Percentiles rank a stretch among this genome's conserved stretches.
These are phyloP conservation scores for Ceratocystis albifundus DNA, from an alignment of 2,329 filamentous ascomycete species.

Conservation along the genomic window DNA sequence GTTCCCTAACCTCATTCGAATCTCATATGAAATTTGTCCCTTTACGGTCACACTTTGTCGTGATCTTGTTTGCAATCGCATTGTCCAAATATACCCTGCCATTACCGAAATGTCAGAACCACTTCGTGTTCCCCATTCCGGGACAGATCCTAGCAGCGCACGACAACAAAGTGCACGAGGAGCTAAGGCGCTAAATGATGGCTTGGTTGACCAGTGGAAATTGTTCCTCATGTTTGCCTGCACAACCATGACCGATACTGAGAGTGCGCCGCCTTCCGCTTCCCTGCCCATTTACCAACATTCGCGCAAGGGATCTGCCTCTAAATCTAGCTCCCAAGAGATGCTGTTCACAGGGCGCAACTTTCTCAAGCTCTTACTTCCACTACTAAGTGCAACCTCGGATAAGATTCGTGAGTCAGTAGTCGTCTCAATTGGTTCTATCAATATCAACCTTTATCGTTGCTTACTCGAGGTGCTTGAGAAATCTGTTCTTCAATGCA, in stretches of 20 bases:
- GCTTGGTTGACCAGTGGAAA: slow-evolving; percentile 95
- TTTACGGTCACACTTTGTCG: slow-evolving; percentile 83
- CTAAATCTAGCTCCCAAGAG: slow-evolving; percentile 52
- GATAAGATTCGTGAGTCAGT: slow-evolving; percentile 78
- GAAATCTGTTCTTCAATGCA: slow-evolving; percentile 72
- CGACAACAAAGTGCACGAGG: slow-evolving; percentile 40
- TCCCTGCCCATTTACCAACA: slow-evolving; percentile 47
- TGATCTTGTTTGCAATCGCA: slow-evolving; percentile 82
- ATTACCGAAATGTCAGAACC: slow-evolving; percentile 71
- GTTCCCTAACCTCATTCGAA: slow-evolving; percentile 85
- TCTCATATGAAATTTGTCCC: slow-evolving; percentile 81
- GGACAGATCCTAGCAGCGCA: slow-evolving; percentile 46
- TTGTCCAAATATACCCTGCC: slow-evolving; percentile 82
- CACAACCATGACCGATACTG: slow-evolving; percentile 79
- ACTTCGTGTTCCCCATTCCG: slow-evolving; percentile 52
- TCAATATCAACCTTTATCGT: slow-evolving; percentile 87
- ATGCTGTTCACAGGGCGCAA: slow-evolving; percentile 81
- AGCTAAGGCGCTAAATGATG: slow-evolving; percentile 65
- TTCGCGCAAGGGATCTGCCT: slow-evolving; percentile 62
- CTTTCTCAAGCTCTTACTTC: slow-evolving; percentile 84
- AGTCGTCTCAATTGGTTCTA: slow-evolving; percentile 82
- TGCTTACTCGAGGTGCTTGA: slow-evolving; percentile 83
- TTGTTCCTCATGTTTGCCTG: slow-evolving; percentile 94
- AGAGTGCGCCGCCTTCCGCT: slow-evolving; percentile 42
- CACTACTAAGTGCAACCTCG: slow-evolving; percentile 69